Base-by-base conservation (phyloP, 2,329 filamentous ascomycete genomes). In the Aspergillus fischeri region DNA sequence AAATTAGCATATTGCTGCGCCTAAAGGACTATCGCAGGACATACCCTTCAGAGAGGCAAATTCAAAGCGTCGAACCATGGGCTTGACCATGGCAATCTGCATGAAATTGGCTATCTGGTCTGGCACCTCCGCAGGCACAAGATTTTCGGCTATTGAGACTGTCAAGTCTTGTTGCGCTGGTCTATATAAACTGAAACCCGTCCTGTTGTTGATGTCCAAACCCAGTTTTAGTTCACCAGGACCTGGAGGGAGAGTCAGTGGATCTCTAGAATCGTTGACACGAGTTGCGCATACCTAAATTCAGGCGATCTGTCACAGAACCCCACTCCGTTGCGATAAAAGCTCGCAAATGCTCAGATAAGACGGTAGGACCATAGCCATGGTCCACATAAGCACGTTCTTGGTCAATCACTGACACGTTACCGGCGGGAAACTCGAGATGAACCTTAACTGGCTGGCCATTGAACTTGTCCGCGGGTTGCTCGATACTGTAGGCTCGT, bases 291-390 rank as follows among this genome's bases (percentile, higher is more conserved):
- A 71, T 75, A 80, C 81, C 79, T 54, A 95, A 80, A 64, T 96
- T 96, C 68, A 96, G 81, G 41, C 92, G 85, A 74, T 97, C 92
- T 1, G 90, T 91, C 17, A 95, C 79, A 45, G 87, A 90, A 51
- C 91, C 90, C 63, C 87, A 86, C 59, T 88, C 84, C 62, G 89
- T 90, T 56, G 91, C 86, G 32, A 90, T 80, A 53, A 95, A 82
- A 20, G 95, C 81, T 28, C 91, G 85, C 60, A 96, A 77, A 64
- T 83, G 84, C 66, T 94, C 88, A 0, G 91, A 90, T 53, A 92
- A 80, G 28, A 95, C 86, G 0, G 89, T 91, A 2, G 84, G 82
- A 1, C 85, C 79, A 35, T 81, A 78, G 35, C 86, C 85, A 42
- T 82, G 77, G 20, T 85, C 82, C 10, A 76, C 70, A 49, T 75